Base-by-base conservation (phyloP, 2,329 filamentous ascomycete species). In the Arachnomyces sp. region DNA sequence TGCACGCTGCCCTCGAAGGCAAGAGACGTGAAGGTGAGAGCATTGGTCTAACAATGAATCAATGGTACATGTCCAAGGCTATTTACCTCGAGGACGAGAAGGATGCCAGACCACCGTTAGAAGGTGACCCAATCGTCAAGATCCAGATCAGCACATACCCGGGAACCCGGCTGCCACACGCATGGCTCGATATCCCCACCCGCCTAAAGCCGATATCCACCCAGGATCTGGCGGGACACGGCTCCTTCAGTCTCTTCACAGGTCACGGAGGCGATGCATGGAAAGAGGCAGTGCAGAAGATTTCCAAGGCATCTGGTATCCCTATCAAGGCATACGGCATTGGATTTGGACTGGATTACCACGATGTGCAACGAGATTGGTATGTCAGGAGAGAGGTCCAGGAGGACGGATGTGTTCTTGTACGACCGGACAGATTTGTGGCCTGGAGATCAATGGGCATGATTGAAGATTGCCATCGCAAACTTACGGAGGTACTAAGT, bases 301-400 rank as follows among this genome's bases (percentile, higher is more conserved):
- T 73, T 2, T 46, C 53, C 0, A 48, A 57, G 14, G 46, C 55
- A 7, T 50, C 74, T 0, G 68, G 66, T 0, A 53, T 81, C 0
- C 55, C 63, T 6, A 63, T 82, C 25, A 65, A 63, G 3, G 64
- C 59, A 1, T 69, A 74, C 43, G 66, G 63, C 2, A 75, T 82
- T 45, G 78, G 79, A 0, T 76, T 67, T 58, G 61, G 66, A 9
- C 71, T 75, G 45, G 75, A 82, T 43, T 82, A 68, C 45, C 71
- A 80, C 51, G 79, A 82, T 52, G 65, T 76, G 0, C 81, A 81
- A 54, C 71, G 70, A 43, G 75, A 79, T 41, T 83, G 78, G 78
- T 67, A 63, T 9, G 57, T 60, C 34, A 58, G 65, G 39, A 63
- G 74, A 11, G 74, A 72, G 34, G 67, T 82, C 1, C 67, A 70